phyloP scores from a whole-genome alignment of 2,329 filamentous ascomycete species.

The Volutella citrinella region DNA sequence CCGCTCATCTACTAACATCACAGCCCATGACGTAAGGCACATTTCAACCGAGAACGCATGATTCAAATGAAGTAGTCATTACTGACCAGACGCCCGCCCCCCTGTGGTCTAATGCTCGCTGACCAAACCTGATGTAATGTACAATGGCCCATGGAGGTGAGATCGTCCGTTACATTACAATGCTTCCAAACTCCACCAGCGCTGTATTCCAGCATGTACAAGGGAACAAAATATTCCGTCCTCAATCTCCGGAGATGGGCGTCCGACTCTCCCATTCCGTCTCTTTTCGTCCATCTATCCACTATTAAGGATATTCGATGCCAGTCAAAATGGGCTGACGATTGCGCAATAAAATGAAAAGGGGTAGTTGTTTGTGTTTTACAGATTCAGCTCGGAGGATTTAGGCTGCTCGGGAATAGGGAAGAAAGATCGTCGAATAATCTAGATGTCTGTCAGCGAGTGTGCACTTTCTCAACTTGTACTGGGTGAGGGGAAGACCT shows the following conservation, averaged over 20 bases:
- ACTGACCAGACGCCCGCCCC: conserved; percentile 33
- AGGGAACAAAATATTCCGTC: conserved; percentile 16
- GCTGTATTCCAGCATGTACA: conserved; percentile 31
- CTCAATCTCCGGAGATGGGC: conserved; percentile 12
- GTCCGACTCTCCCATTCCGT: conserved; percentile 8
- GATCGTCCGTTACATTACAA: conserved; percentile 50
- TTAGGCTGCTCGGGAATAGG: conserved; percentile 34
- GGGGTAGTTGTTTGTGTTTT: conserved; percentile 21
- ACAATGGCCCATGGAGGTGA: conserved; percentile 52
- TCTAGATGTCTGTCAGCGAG: conserved; percentile 20
- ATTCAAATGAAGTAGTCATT: no score
- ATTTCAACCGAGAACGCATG: no score
- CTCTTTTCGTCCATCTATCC: no score
- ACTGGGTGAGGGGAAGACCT: conserved; percentile 47
- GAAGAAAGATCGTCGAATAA: conserved; percentile 42
- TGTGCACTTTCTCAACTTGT: no score
- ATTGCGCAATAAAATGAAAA: no score
- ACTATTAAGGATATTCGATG: no score
- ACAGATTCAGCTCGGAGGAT: conserved; percentile 27
- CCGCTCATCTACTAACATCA: no score
- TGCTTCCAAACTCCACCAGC: conserved; percentile 28
- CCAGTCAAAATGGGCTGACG: no score
- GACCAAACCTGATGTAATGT: conserved; percentile 44
- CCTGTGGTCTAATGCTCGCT: conserved; percentile 45
- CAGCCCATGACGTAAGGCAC: no score